phyloP scores from a whole-genome alignment of 1,139 yeast genomes.

The Eremothecium coryli region DNA sequence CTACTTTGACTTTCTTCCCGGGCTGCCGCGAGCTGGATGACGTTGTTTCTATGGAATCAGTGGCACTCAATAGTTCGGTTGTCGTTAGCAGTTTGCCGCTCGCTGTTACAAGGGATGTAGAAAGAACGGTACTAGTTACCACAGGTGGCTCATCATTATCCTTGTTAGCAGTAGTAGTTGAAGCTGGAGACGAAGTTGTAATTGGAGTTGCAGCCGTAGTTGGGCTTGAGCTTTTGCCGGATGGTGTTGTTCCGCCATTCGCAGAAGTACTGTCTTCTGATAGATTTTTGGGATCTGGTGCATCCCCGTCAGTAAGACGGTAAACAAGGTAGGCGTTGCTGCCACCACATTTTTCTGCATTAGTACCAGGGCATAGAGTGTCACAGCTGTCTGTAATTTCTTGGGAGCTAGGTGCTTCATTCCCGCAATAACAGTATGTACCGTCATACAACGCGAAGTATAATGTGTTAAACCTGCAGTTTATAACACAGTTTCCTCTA shows the following conservation, averaged over 20 bases:
- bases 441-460: conserved; percentile 48
- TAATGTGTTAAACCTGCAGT: conserved; percentile 27
- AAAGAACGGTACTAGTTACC: background rate
- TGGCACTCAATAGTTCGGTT: conserved; percentile 7
- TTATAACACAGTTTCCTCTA: too few species aligned
- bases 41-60: too few species aligned
- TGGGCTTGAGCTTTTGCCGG: background rate
- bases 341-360: conserved; percentile 36
- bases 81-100: background rate
- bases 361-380: conserved; percentile 32
- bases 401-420: conserved; percentile 33
- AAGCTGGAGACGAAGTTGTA: background rate
- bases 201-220: background rate
- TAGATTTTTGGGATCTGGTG: too few species aligned
- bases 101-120: background rate
- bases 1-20: conserved; percentile 22
- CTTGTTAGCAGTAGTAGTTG: background rate
- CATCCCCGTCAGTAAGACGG: too few species aligned
- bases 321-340: conserved; percentile 33
- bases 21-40: background rate
- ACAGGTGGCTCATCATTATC: background rate
- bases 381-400: conserved; percentile 27
- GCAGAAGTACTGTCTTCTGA: background rate
- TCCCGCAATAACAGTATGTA: conserved; percentile 47
- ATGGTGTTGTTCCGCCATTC: background rate